Base-by-base conservation (phyloP, 1,139 yeast species). In the Geotrichum bryndzae region DNA sequence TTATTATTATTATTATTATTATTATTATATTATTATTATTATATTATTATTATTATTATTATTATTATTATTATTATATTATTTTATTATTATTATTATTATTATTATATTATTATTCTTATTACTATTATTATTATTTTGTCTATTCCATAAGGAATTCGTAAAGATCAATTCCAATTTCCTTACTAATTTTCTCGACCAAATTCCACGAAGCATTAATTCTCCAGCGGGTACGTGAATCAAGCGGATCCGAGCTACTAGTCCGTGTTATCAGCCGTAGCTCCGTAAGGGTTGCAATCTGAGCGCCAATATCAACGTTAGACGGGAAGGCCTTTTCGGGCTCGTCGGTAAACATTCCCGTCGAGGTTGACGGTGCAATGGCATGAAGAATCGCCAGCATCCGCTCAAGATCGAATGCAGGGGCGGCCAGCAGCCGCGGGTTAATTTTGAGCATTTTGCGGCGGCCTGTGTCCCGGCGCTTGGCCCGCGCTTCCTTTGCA, bases 391-490 rank as follows among this genome's bases (percentile, higher is more conserved):
- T 86, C 1, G 92, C 90, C 66, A 85, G 73, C 74, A 86, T 74
- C 61, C 94, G 77, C 69, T 87, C 94, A 60, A 86, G 74, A 61
- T 87, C 91, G 69, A 87, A 87, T 56, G 81, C 77, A 31, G 83
- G 82, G 0, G 90, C 86, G 11, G 85, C 82, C 45, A 86, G 76
- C 29, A 85, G 73, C 35, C 85, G 76, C 3, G 83, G 76, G 62
- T 83, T 85, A 23, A 85, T 76, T 61, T 79, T 84, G 54, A 66
- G 75, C 72, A 71, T 77, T 74, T 68, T 80, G 63, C 77, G 79
- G 58, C 78, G 78, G 67, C 68, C 78, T 67, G 75, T 73, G 68
- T 72, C 74, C 63, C 81, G 71, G 65, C 82, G 66, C 70, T 80
- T 73, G 64, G 77, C 72, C 67, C 77, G 80, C 50, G 81, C 77